Evolutionary conservation across 2,329 filamentous ascomycete species (phyloP), one percentile per base, ranked within the genome.

Genomic region (Trichoderma sp.): DNA sequence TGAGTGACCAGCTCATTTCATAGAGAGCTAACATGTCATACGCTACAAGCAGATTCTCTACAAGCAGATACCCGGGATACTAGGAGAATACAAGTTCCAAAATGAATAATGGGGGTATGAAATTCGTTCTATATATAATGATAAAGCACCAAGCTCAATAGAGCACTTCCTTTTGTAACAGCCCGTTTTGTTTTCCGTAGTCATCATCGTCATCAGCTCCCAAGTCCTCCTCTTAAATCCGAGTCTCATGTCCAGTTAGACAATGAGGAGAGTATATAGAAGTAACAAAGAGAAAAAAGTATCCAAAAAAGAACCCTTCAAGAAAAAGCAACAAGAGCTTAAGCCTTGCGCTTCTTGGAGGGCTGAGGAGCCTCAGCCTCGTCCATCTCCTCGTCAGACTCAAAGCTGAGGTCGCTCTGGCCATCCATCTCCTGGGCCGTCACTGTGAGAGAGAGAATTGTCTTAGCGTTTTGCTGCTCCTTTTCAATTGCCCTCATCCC

Each of bases 371-470:
- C 74, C 30, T 75, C 74, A 19, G 74, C 76, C 55, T 78, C 77
- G 1, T 81, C 82, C 83, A 57, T 84, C 82, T 87, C 85, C 14
- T 85, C 85, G 7, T 82, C 83, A 9, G 82, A 74, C 72, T 92
- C 90, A 69, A 92, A 89, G 68, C 93, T 89, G 50, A 85, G 75
- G 67, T 93, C 91, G 72, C 80, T 88, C 73, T 90, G 75, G 12
- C 85, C 84, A 58, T 88, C 88, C 64, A 85, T 80, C 72, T 92
- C 90, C 74, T 90, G 87, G 52, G 91, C 90, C 44, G 64, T 58
- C 60, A 71, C 75, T 77, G 57, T 61, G 34, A 34, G 56, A 64
- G 21, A 39, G 12, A 10, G 4, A 39, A 1, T 59, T 45, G 52
- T 63, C 44, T 64, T 61, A 63, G 48, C 48, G 26, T 10, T 17